Percentiles rank a stretch among this genome's conserved stretches.
Conservation (phyloP, 192 early-diverging fungal species). For the Diversispora epigaea region DNA sequence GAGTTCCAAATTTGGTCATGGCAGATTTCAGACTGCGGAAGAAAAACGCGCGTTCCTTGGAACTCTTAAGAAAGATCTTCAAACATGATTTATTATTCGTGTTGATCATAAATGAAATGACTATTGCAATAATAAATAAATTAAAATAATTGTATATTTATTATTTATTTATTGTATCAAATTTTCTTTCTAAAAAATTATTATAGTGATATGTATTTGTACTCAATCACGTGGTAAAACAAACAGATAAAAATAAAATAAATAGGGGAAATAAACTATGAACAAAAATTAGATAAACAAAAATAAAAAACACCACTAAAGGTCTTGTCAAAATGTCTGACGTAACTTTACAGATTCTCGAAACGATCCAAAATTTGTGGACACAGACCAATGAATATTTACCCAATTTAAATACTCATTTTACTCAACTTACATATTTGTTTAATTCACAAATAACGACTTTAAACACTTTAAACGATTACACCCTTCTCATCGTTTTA, state of each 20-base stretch:
- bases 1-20: constrained; percentile 97
- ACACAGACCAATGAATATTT: neutral
- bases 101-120: too few relatives aligned
- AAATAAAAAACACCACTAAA: too few relatives aligned
- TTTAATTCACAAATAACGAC: neutral
- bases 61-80: constrained; percentile 82
- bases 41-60: constrained; percentile 96
- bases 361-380: neutral
- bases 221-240: too few relatives aligned
- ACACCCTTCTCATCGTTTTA: neutral
- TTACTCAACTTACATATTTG: neutral
- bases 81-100: neutral
- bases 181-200: too few relatives aligned
- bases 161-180: too few relatives aligned
- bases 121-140: too few relatives aligned
- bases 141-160: too few relatives aligned
- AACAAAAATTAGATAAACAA: too few relatives aligned
- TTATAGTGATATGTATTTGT: too few relatives aligned
- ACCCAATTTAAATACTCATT: neutral
- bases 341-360: neutral
- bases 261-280: too few relatives aligned
- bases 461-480: constrained; percentile 4
- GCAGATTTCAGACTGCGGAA: constrained; percentile 97
- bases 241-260: too few relatives aligned
- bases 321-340: neutral